phyloP scores from a whole-genome alignment of 106 monocot species.

The Gastrodia elata region DNA sequence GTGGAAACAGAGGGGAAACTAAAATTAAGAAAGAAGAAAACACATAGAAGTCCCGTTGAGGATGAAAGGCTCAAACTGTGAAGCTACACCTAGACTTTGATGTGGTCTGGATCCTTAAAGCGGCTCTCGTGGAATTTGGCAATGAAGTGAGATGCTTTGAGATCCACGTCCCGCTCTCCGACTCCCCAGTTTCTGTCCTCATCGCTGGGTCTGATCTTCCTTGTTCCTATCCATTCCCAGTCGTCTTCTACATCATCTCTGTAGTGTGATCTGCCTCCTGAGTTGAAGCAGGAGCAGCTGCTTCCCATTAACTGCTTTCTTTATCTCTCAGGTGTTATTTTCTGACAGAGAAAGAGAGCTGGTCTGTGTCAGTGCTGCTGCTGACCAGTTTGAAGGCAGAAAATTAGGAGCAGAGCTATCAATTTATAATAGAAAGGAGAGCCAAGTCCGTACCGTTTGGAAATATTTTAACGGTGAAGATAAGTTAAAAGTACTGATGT shows the following conservation, averaged over 20 bases:
- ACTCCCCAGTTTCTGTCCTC: slow-evolving; percentile 12
- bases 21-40: not conserved
- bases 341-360: no score
- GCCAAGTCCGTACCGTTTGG: not conserved
- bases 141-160: slow-evolving; percentile 13
- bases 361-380: no score
- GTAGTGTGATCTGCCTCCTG: not conserved
- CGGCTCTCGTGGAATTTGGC: slow-evolving; percentile 12
- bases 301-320: slow-evolving; percentile 7
- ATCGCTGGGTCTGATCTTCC: slow-evolving; percentile 9
- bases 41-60: no score
- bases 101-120: slow-evolving; percentile 8
- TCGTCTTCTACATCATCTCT: slow-evolving; percentile 11
- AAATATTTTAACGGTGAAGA: not conserved
- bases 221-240: slow-evolving; percentile 7
- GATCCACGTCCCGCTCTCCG: slow-evolving; percentile 12
- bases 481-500: slow-evolving; percentile 1
- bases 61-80: not conserved
- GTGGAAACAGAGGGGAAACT: not conserved
- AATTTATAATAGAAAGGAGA: not conserved
- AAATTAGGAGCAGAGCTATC: not conserved
- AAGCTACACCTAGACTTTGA: slow-evolving; percentile 3
- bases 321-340: no score
- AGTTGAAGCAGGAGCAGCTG: slow-evolving; percentile 2
- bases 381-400: not conserved